Percentiles rank a stretch among this genome's conserved stretches.
Conservation (phyloP, 2,329 filamentous ascomycete species). For the Talaromyces funiculosus region DNA sequence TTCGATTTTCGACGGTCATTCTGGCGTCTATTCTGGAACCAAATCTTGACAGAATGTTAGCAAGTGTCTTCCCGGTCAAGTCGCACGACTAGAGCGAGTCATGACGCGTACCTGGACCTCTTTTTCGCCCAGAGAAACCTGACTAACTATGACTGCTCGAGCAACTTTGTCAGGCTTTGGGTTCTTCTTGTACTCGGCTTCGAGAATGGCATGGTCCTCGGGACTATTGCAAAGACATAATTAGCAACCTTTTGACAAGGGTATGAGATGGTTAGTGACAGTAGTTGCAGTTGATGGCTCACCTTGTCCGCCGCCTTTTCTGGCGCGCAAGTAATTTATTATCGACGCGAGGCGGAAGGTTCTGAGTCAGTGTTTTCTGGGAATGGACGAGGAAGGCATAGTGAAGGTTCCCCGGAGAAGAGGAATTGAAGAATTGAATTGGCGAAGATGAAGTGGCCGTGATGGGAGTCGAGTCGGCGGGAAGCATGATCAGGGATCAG, state of each 20-base stretch:
- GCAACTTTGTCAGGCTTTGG: constrained; percentile 87
- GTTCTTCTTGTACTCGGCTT: constrained; percentile 77
- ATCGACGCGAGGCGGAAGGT: constrained; percentile 53
- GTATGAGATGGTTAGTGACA: neutral
- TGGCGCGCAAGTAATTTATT: constrained; percentile 57
- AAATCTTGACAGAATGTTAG: constrained; percentile 60
- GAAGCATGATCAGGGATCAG: constrained; percentile 27
- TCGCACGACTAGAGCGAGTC: neutral
- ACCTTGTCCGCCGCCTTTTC: constrained; percentile 59
- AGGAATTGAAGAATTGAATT: constrained; percentile 26
- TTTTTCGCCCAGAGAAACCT: constrained; percentile 85
- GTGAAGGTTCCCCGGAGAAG: constrained; percentile 30
- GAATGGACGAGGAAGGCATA: constrained; percentile 58
- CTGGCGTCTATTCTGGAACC: constrained; percentile 94
- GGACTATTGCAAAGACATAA: constrained; percentile 50
- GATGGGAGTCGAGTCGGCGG: constrained; percentile 26
- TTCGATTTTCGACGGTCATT: constrained; percentile 86
- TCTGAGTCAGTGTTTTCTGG: constrained; percentile 51
- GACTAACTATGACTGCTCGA: constrained; percentile 75
- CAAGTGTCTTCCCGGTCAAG: neutral
- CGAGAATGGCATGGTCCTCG: constrained; percentile 82
- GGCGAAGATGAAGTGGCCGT: constrained; percentile 29
- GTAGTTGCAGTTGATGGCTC: constrained; percentile 20
- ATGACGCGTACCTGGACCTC: constrained; percentile 75
- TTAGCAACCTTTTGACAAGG: neutral